Evolutionary conservation across 768 basidiomycete genomes (phyloP).

Genomic region (Scleroderma bovista): DNA sequence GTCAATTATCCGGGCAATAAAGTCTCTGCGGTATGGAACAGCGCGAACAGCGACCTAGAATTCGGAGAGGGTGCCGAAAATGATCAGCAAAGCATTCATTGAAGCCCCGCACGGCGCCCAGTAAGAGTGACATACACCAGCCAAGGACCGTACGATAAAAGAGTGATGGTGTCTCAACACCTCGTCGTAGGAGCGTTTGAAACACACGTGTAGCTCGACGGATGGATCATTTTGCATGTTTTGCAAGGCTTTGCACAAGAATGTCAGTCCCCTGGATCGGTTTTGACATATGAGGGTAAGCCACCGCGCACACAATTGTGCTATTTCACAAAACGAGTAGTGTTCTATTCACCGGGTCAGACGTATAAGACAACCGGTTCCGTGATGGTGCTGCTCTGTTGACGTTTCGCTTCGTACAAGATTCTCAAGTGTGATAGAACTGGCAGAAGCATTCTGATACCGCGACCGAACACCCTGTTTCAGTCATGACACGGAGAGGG

Average conservation of each 20-base stretch:
- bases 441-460: constrained; percentile 37
- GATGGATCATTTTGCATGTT: constrained; percentile 52
- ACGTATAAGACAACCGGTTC: constrained; percentile 57
- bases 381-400: constrained; percentile 38
- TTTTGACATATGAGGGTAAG: constrained; percentile 5
- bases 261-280: constrained; percentile 51
- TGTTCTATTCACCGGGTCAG: constrained; percentile 48
- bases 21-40: constrained; percentile 56
- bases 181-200: constrained; percentile 64
- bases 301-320: background rate
- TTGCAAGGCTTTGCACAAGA: constrained; percentile 63
- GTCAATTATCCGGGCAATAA: constrained; percentile 55
- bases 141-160: constrained; percentile 56
- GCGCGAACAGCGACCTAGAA: constrained; percentile 56
- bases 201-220: constrained; percentile 59
- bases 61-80: background rate
- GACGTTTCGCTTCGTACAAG: constrained; percentile 49
- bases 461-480: constrained; percentile 60
- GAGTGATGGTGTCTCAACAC: constrained; percentile 63
- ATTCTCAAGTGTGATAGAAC: constrained; percentile 53
- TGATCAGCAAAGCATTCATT: background rate
- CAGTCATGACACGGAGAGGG: background rate
- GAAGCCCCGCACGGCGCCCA: background rate
- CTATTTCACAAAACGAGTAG: constrained; percentile 15
- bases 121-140: constrained; percentile 22